Evolutionary conservation across 2,329 filamentous ascomycete genomes (phyloP), one percentile per base, ranked within the genome.

Genomic region (Parafenestella ontariensis): DNA sequence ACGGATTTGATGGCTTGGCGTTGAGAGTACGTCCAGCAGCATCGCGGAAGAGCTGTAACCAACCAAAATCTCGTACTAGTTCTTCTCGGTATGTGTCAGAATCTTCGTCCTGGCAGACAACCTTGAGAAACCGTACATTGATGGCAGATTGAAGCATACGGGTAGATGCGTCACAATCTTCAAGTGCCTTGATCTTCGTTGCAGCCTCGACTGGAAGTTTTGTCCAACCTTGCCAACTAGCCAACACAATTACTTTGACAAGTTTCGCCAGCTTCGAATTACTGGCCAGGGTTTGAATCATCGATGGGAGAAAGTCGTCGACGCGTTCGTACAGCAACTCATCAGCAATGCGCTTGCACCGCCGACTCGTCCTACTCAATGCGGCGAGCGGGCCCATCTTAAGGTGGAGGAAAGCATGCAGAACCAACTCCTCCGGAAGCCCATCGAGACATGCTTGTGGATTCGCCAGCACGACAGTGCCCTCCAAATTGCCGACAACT

Each of bases 391-490:
- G 28, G 13, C 9, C 23, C 1, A 11, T n/a, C 10, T 23, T 6
- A 2, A 23, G 9, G 3, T 33, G 4, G 1, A 28, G 10, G 17
- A 48, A 5, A 11, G 53, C 46, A 15, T 46, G 21, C 9, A 53
- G n/a, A 1, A 59, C 29, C 8, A 59, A 40, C 9, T 59, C 56
- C 23, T 59, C 56, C 7, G 56, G 53, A 10, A 59, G 20, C 0
- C 42, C 23, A 15, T 24, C 26, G n/a, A 59, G 49, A 37, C 49
- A 33, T 1, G 53, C 56, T 46, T 50, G 36, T 15, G 43, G 26
- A 11, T 47, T 54, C 10, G 40, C 45, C 4, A 21, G 23, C 7
- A 15, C 34, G 31, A 46, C 7, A 46, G 21, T n/a, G 2, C 49
- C 21, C 18, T 44, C 34, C 0, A 26, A 34, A 11, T 21, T 15